A percentile compares a stretch with the other conserved stretches of the same genome.
phyloP scores from a whole-genome alignment of 331 rosid genomes.

The Pyrus hybrid region DNA sequence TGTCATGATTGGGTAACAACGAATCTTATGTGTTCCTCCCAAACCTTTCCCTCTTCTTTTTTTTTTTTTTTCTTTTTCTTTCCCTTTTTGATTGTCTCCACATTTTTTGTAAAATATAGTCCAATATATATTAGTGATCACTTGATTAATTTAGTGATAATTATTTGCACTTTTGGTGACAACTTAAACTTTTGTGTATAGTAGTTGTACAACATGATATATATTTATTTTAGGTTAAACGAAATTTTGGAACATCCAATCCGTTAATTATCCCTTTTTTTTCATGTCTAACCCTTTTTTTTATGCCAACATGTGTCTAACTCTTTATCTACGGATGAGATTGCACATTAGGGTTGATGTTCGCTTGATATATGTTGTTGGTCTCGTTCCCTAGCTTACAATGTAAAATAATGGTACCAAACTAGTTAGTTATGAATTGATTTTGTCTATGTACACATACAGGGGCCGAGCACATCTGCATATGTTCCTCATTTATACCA shows the following conservation, averaged over 20 bases:
- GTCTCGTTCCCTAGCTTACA: not conserved
- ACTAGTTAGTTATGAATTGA: not conserved
- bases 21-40: not conserved
- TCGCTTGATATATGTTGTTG: not conserved
- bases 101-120: not conserved
- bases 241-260: too few species aligned
- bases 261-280: too few species aligned
- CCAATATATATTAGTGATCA: not conserved
- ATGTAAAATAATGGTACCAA: not conserved
- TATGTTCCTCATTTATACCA: constrained; percentile 15
- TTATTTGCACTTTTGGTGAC: too few species aligned
- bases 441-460: not conserved
- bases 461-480: constrained; percentile 22
- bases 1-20: constrained; percentile 29
- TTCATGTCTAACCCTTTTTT: not conserved
- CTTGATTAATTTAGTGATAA: not conserved
- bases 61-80: not conserved
- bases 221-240: too few species aligned
- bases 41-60: not conserved
- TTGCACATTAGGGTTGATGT: not conserved
- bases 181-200: not conserved
- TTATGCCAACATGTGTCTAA: not conserved
- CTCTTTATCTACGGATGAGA: not conserved
- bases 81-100: not conserved
- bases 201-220: not conserved